Conservation (phyloP, 805 yeast species). For the Ogataea ramenticola region DNA sequence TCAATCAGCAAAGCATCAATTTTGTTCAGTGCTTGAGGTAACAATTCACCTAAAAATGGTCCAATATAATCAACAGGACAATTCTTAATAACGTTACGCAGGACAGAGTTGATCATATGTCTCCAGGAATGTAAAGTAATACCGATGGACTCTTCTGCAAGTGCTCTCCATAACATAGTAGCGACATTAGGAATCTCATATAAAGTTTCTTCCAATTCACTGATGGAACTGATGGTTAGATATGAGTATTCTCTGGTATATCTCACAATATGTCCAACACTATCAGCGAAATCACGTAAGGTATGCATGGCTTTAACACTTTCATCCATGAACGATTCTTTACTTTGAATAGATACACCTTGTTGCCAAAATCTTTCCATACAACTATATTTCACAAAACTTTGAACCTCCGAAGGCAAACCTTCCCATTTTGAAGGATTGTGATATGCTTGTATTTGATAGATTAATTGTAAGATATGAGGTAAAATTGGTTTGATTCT, state of each 20-base stretch:
- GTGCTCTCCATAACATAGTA: constrained; percentile 68
- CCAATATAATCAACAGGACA: constrained; percentile 72
- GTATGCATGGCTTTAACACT: constrained; percentile 92
- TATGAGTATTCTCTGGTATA: constrained; percentile 96
- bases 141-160: constrained; percentile 80
- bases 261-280: constrained; percentile 91
- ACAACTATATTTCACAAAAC: constrained; percentile 84
- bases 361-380: constrained; percentile 98
- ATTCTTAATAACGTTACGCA: constrained; percentile 78
- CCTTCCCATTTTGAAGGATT: constrained; percentile 88
- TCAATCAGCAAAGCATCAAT: constrained; percentile 66
- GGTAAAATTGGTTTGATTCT: constrained; percentile 88
- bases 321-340: constrained; percentile 91
- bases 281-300: constrained; percentile 92
- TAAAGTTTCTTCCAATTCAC: constrained; percentile 82
- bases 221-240: constrained; percentile 79
- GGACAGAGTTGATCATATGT: constrained; percentile 85
- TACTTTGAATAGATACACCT: constrained; percentile 90
- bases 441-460: constrained; percentile 91
- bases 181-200: constrained; percentile 85
- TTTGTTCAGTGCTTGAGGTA: constrained; percentile 69
- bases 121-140: constrained; percentile 95
- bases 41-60: constrained; percentile 64
- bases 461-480: constrained; percentile 75
- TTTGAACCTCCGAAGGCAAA: constrained; percentile 82